Evolutionary conservation across 2,329 filamentous ascomycete species (phyloP), one percentile per base, ranked within the genome.

Genomic region (Cercospora janseana): DNA sequence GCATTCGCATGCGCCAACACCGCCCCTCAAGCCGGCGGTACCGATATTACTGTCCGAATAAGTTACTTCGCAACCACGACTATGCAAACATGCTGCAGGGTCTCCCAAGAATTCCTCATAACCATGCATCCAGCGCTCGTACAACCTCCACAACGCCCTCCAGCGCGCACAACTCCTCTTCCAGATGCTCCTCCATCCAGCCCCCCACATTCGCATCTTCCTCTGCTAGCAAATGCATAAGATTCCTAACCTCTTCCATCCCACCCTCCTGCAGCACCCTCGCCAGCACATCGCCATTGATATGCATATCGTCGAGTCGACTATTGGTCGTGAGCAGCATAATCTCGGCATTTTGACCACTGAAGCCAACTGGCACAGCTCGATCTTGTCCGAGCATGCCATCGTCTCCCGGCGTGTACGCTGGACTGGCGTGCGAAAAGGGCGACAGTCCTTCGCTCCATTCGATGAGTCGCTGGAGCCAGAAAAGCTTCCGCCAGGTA

Each of bases 401-500:
- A 6, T 57, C 44, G 24, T 51, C 55, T 24, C 46, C 49, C 35
- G 27, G 40, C 40, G 40, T 63, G 60, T 13, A 40, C 13, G 13
- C 58, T 45, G 23, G 45, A 41, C 29, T 51, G 24, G 9, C n/a
- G 23, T 49, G 49, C 1, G 57, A 59, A 37, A 59, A 57, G 6
- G 64, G 59, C n/a, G 60, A 63, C 6, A 68, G 57, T 26, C 63
- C 58, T 20, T 69, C 60, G 24, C 54, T 62, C 54, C 67, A 64
- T 37, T 66, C 61, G 44, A 66, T 60, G 40, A 94, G 66, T 51
- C 86, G 85, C 62, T 94, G 85, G 1, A 96, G 65, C 55, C 92
- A 82, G 50, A 79, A 78, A 4, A 97, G 74, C 3, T 95, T 73
- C 5, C 77, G 76, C 80, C 85, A 87, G 6, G 84, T 78, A 2